Percentiles rank a stretch among this genome's conserved stretches.
Conservation (phyloP, 2,329 filamentous ascomycete species). For the Exophiala calicioides region DNA sequence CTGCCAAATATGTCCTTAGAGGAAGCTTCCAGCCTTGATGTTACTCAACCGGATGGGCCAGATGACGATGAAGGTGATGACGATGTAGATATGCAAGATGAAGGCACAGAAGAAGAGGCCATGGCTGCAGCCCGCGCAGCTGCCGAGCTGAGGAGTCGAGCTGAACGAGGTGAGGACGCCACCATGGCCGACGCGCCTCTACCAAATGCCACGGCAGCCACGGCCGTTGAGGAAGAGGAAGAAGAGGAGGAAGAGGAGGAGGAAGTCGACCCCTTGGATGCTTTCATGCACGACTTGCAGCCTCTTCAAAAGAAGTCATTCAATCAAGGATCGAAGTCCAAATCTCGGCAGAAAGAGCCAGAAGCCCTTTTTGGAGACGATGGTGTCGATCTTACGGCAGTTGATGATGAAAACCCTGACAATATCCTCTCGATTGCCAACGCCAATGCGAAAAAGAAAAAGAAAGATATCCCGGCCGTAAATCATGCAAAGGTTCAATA, state of each 20-base stretch:
- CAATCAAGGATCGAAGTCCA: conserved; percentile 40
- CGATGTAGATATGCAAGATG: conserved; percentile 73
- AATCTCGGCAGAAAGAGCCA: conserved; percentile 64
- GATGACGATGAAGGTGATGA: conserved; percentile 66
- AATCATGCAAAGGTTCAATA: conserved; percentile 87
- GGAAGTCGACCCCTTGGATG: conserved; percentile 84
- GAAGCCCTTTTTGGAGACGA: conserved; percentile 84
- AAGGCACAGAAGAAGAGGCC: conserved; percentile 81
- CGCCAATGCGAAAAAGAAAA: conserved; percentile 60
- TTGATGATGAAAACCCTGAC: conserved; percentile 63
- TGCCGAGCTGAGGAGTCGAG: conserved; percentile 70
- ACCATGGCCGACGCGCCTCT: conserved; percentile 38
- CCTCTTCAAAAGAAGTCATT: conserved; percentile 43
- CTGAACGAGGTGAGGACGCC: conserved; percentile 35
- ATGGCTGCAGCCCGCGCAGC: conserved; percentile 82
- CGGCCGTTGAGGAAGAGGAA: conserved; percentile 51
- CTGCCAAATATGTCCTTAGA: conserved; percentile 72
- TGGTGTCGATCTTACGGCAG: conserved; percentile 65
- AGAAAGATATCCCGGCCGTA: conserved; percentile 88
- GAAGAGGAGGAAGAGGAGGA: conserved; percentile 69
- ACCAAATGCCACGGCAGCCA: conserved; percentile 42
- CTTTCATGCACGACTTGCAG: conserved; percentile 81
- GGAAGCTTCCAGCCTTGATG: conserved; percentile 51
- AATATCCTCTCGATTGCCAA: conserved; percentile 62
- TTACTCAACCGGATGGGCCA: conserved; percentile 62